These are phyloP conservation scores for Lunasporangiospora selenospora DNA, from an alignment of 192 early-diverging fungal genomes.

Conservation along the genomic window DNA sequence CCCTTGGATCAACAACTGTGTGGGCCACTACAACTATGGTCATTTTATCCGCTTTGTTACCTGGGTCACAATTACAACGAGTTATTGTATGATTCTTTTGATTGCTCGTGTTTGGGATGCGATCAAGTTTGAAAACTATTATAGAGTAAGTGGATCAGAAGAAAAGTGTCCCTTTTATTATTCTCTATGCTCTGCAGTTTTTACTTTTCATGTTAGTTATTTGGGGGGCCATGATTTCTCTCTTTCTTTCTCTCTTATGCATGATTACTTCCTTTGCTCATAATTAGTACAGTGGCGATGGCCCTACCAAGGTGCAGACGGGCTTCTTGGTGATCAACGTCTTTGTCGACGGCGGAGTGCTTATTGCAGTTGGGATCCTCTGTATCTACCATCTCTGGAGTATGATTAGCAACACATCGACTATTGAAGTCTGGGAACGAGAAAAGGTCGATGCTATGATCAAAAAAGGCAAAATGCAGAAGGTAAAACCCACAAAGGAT, in stretches of 20 bases:
- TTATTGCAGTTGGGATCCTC: slow-evolving; percentile 74
- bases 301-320: slow-evolving; percentile 67
- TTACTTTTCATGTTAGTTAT: no score
- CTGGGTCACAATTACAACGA: slow-evolving; percentile 66
- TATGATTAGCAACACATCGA: slow-evolving; percentile 73
- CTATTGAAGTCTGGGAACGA: slow-evolving; percentile 86
- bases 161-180: slow-evolving; percentile 14
- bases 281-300: slow-evolving; percentile 29
- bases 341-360: slow-evolving; percentile 69
- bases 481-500: slow-evolving; percentile 40
- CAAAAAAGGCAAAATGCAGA: slow-evolving; percentile 61
- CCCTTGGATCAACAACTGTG: slow-evolving; percentile 92
- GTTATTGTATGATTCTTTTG: slow-evolving; percentile 63
- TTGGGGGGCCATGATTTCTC: neutral
- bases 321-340: slow-evolving; percentile 80
- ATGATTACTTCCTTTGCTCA: neutral
- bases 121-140: slow-evolving; percentile 33
- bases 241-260: neutral
- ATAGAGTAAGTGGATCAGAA: slow-evolving; percentile 14
- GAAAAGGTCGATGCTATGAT: slow-evolving; percentile 70
- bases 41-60: slow-evolving; percentile 85
- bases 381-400: slow-evolving; percentile 77
- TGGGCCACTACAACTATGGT: slow-evolving; percentile 75
- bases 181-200: slow-evolving; percentile 7
- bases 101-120: slow-evolving; percentile 57